Percentiles rank a stretch among this genome's conserved stretches.
Evolutionary conservation across 2,329 filamentous ascomycete species (phyloP).

Genomic region (Aspergillus pseudonomiae): DNA sequence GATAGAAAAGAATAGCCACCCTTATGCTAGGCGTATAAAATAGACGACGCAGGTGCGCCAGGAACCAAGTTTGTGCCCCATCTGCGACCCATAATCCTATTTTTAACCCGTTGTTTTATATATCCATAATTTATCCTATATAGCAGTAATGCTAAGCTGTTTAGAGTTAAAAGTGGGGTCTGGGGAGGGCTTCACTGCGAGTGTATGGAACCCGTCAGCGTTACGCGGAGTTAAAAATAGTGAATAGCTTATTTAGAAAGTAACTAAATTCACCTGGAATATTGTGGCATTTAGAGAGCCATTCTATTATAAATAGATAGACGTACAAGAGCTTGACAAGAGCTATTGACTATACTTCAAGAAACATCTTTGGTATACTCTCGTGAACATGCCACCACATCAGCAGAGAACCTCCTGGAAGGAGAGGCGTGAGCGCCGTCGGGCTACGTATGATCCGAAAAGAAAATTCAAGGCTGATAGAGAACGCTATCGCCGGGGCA

Average conservation of each 20-base stretch:
- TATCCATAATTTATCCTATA: neutral
- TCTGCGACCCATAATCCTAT: too few relatives aligned
- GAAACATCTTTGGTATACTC: too few relatives aligned
- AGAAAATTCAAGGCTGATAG: constrained; percentile 13
- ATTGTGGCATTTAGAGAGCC: neutral
- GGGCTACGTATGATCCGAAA: neutral
- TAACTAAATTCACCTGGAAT: neutral
- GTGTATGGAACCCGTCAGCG: neutral
- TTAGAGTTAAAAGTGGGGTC: neutral
- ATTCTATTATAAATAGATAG: neutral
- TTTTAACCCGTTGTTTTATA: too few relatives aligned
- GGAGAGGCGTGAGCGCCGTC: neutral
- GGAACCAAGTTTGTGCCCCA: too few relatives aligned
- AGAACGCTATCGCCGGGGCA: constrained; percentile 10
- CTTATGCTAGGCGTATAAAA: too few relatives aligned
- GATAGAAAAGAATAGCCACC: too few relatives aligned
- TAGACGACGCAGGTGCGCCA: too few relatives aligned
- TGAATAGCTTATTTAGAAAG: neutral
- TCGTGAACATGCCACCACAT: neutral
- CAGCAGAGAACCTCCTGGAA: neutral
- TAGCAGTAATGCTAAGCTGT: too few relatives aligned
- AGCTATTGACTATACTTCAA: neutral
- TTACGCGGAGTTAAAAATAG: neutral
- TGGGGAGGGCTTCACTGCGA: neutral
- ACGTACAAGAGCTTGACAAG: neutral